A percentile compares a stretch with the other conserved stretches of the same genome.
These are phyloP conservation scores for Celoporthe dispersa DNA, from an alignment of 2,329 filamentous ascomycete genomes.

Conservation along the genomic window DNA sequence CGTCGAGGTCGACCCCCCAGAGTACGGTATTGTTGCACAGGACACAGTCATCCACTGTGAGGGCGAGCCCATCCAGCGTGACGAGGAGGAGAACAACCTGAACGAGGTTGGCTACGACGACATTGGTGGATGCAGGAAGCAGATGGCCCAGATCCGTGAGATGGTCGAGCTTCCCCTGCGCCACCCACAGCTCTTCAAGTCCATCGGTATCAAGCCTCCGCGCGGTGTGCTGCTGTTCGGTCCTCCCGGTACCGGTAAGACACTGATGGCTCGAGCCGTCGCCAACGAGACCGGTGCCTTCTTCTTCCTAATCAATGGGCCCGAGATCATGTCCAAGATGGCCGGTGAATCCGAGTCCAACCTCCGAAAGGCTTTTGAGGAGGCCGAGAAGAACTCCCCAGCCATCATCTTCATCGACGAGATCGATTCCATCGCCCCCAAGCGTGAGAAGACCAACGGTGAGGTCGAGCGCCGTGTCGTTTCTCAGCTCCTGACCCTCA, in stretches of 20 bases:
- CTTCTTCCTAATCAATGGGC: slow-evolving; percentile 99
- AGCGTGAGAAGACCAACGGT: slow-evolving; percentile 99
- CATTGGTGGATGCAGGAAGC: slow-evolving; percentile 98
- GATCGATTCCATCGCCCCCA: slow-evolving; percentile 98
- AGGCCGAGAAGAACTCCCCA: slow-evolving; percentile 98
- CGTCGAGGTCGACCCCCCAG: slow-evolving; percentile 95
- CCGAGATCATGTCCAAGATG: slow-evolving; percentile 99
- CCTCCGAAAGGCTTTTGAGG: slow-evolving; percentile 97
- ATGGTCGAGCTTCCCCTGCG: slow-evolving; percentile 96
- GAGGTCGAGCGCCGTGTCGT: slow-evolving; percentile 98
- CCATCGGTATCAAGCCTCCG: slow-evolving; percentile 98
- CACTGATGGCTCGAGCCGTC: slow-evolving; percentile 96
- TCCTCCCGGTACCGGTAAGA: slow-evolving; percentile 98
- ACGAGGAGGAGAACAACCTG: slow-evolving; percentile 98
- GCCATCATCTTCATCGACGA: slow-evolving; percentile 99
- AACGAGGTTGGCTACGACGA: slow-evolving; percentile 99
- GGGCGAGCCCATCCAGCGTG: slow-evolving; percentile 92
- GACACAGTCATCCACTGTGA: slow-evolving; percentile 99
- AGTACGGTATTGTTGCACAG: slow-evolving; percentile 98
- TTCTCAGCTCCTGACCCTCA: slow-evolving; percentile 91
- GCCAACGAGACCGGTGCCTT: slow-evolving; percentile 99
- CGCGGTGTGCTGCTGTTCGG: slow-evolving; percentile 97
- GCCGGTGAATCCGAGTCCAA: slow-evolving; percentile 99
- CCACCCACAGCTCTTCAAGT: slow-evolving; percentile 99
- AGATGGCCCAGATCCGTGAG: slow-evolving; percentile 99